These are phyloP conservation scores for Tolypocladium ophioglossoides DNA, from an alignment of 2,329 filamentous ascomycete genomes.

Conservation along the genomic window DNA sequence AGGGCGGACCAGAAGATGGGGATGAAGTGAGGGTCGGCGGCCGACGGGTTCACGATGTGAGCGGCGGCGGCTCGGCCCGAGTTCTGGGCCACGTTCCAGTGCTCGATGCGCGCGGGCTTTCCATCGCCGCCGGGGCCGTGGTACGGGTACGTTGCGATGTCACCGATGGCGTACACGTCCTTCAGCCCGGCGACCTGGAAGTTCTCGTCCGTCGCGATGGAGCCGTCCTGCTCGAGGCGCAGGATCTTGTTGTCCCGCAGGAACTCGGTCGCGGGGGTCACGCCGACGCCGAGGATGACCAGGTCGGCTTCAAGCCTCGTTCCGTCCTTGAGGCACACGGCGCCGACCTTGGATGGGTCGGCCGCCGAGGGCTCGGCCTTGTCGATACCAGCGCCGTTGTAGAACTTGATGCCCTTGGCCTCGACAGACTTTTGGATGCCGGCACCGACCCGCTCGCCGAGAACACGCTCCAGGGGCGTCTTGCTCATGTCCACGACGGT, in stretches of 20 bases:
- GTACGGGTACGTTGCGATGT: constrained; percentile 94
- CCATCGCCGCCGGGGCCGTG: constrained; percentile 76
- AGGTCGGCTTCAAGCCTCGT: constrained; percentile 77
- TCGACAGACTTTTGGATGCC: constrained; percentile 74
- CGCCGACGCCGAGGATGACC: constrained; percentile 84
- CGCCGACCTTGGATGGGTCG: constrained; percentile 63
- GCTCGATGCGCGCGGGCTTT: constrained; percentile 72
- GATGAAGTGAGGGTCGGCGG: constrained; percentile 62
- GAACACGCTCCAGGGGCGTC: constrained; percentile 73
- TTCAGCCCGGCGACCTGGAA: constrained; percentile 67
- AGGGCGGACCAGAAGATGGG: constrained; percentile 96
- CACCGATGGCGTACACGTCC: constrained; percentile 86
- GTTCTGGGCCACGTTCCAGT: constrained; percentile 98
- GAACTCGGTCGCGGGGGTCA: constrained; percentile 76
- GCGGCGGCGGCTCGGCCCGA: constrained; percentile 69
- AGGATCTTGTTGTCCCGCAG: constrained; percentile 62
- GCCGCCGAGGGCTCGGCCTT: constrained; percentile 64
- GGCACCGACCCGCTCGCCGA: constrained; percentile 70
- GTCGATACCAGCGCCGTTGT: constrained; percentile 70
- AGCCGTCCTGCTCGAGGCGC: constrained; percentile 73
- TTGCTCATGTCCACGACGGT: constrained; percentile 83
- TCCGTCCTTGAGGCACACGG: constrained; percentile 76
- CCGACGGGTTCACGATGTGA: constrained; percentile 57
- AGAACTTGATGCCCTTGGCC: constrained; percentile 80
- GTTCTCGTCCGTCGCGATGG: constrained; percentile 66